Base-by-base conservation (phyloP, 2,329 filamentous ascomycete genomes). In the Blumeria graminis region DNA sequence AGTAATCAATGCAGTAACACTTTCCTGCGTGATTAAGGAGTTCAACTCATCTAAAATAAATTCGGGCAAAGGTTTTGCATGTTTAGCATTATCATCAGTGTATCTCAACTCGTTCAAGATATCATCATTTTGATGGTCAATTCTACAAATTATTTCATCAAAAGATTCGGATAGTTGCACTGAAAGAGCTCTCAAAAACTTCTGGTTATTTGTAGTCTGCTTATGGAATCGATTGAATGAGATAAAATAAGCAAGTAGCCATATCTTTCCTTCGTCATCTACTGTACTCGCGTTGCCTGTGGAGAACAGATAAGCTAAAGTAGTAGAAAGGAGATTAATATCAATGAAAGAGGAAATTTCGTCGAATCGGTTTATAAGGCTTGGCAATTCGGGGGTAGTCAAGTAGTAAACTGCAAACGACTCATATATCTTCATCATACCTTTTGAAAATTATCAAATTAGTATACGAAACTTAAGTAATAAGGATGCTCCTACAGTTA, bases 21-120 rank as follows among this genome's bases (percentile, higher is more conserved):
- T 85, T 46, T 81, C 75, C 65, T 86, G 78, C 59, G 88, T 81
- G 35, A 93, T 78, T 7, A 94, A 70, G 9, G 81, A 84, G 14
- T 76, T 68, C 1, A 94, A 70, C 62, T 87, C 78, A 0, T 75
- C 71, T 51, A 75, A 74, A 11, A 93, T 68, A 63, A 87, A 84
- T 0, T 71, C 62, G 60, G 75, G 68, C 14, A 80, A 62, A 8
- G 66, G 64, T 46, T 61, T 57, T 16, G 39, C 13, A 16, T 22
- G 34, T 32, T 56, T 56, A 33, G 64, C 64, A n/a, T 60, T 64
- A 14, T 62, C 61, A 13, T 59, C 58, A 34, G 53, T 55, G n/a
- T 63, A 60, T 28, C 58, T 57, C 38, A 57, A 59, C 52, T 67
- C 61, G 55, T 61, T 57, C 33, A 60, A 53, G 36, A 57, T 50